These are phyloP conservation scores for Malus asiatica DNA, from an alignment of 306 rosid genomes.

Conservation along the genomic window DNA sequence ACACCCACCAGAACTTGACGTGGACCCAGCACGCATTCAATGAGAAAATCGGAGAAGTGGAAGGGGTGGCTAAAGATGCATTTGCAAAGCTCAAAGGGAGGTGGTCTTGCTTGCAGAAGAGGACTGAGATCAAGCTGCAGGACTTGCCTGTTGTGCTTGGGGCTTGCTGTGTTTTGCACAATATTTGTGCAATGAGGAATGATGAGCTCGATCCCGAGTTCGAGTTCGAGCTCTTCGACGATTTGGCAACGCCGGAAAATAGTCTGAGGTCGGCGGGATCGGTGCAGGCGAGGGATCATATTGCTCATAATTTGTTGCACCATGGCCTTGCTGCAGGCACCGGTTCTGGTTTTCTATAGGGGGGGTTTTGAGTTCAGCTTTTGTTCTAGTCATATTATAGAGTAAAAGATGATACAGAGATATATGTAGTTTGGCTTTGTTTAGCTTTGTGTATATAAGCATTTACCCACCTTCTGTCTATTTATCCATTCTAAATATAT, in stretches of 20 bases:
- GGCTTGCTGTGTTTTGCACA: slow-evolving; percentile 84
- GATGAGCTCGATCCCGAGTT: slow-evolving; percentile 40
- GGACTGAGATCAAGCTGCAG: slow-evolving; percentile 75
- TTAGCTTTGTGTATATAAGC: neutral
- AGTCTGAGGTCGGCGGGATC: slow-evolving; percentile 29
- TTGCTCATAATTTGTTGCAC: slow-evolving; percentile 71
- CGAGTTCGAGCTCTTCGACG: slow-evolving; percentile 50
- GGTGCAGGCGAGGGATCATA: slow-evolving; percentile 50
- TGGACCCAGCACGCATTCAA: slow-evolving; percentile 74
- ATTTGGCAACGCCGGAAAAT: slow-evolving; percentile 55
- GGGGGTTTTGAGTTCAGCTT: neutral
- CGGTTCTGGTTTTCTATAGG: slow-evolving; percentile 22
- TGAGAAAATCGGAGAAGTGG: slow-evolving; percentile 46
- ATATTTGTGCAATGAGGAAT: slow-evolving; percentile 64
- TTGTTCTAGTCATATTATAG: slow-evolving; percentile 14
- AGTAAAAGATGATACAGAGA: slow-evolving; percentile 3
- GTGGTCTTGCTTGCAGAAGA: slow-evolving; percentile 84
- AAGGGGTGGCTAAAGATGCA: slow-evolving; percentile 47
- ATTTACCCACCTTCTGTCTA: neutral
- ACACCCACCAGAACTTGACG: slow-evolving; percentile 51
- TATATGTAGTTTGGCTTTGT: neutral
- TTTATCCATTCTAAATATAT: slow-evolving; percentile 2
- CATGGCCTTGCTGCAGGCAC: slow-evolving; percentile 63
- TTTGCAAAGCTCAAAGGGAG: slow-evolving; percentile 60
- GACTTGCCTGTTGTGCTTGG: slow-evolving; percentile 76